These are phyloP conservation scores for Zymoseptoria ardabiliae DNA, from an alignment of 2,329 filamentous ascomycete species.

Conservation along the genomic window DNA sequence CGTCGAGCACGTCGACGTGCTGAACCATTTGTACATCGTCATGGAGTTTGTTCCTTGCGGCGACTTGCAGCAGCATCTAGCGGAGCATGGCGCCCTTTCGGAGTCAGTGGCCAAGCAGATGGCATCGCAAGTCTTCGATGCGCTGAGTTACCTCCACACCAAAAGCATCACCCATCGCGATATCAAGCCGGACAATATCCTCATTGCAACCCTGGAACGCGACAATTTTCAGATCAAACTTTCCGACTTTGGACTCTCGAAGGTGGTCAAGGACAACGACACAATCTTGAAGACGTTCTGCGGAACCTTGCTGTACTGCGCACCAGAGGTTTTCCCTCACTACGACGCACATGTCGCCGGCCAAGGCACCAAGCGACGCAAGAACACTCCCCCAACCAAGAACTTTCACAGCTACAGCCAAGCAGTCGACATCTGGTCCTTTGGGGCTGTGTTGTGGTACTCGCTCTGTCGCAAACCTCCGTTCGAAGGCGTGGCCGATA, in stretches of 20 bases:
- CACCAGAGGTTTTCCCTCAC: conserved; percentile 90
- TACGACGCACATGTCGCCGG: conserved; percentile 58
- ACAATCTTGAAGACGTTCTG: conserved; percentile 96
- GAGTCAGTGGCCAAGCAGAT: conserved; percentile 66
- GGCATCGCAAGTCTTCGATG: conserved; percentile 68
- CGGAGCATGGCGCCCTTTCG: conserved; percentile 52
- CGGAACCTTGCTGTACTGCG: conserved; percentile 90
- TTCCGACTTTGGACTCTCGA: conserved; percentile 93
- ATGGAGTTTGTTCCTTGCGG: conserved; percentile 88
- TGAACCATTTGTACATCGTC: conserved; percentile 80
- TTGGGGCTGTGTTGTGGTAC: conserved; percentile 86
- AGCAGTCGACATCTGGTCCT: conserved; percentile 92
- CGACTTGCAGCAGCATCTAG: conserved; percentile 70
- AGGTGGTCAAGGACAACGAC: conserved; percentile 74
- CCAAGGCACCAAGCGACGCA: conserved; percentile 53
- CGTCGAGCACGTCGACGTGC: conserved; percentile 78
- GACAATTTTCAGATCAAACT: conserved; percentile 67
- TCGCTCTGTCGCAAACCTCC: conserved; percentile 72
- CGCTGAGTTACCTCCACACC: conserved; percentile 76
- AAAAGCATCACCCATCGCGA: conserved; percentile 95
- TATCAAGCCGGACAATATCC: conserved; percentile 96
- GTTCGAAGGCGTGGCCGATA: conserved; percentile 69
- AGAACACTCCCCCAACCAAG: conserved; percentile 36
- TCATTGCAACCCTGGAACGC: conserved; percentile 66
- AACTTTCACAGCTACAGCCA: conserved; percentile 68